These are phyloP conservation scores for Oryza brachyantha DNA, from an alignment of 176 grass and related monocot genomes.

Conservation along the genomic window DNA sequence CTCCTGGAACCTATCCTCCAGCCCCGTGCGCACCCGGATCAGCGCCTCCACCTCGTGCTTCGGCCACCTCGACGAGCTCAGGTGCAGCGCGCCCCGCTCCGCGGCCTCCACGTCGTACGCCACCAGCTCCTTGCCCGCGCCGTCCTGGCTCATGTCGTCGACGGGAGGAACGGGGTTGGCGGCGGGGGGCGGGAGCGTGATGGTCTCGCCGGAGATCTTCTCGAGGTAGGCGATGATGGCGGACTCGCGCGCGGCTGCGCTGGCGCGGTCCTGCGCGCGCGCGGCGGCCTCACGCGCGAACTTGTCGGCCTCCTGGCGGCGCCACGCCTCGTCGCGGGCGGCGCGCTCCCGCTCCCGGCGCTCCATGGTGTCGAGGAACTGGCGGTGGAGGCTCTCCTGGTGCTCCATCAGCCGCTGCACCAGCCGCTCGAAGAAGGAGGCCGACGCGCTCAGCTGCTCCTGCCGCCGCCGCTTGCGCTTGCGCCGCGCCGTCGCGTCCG, in stretches of 20 bases:
- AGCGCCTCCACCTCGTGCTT: slow-evolving; percentile 81
- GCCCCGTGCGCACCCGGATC: slow-evolving; percentile 67
- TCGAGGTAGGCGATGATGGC: slow-evolving; percentile 84
- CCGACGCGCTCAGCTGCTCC: slow-evolving; percentile 69
- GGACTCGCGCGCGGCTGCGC: slow-evolving; percentile 66
- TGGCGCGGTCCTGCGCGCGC: slow-evolving; percentile 57
- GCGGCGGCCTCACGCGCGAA: slow-evolving; percentile 60
- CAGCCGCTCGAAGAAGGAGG: slow-evolving; percentile 82
- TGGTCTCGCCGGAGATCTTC: slow-evolving; percentile 72
- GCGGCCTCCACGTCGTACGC: slow-evolving; percentile 18
- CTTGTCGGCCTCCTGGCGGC: slow-evolving; percentile 78
- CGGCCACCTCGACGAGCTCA: slow-evolving; percentile 74
- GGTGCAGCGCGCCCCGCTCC: neutral
- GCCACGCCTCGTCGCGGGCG: slow-evolving; percentile 75
- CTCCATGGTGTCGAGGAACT: slow-evolving; percentile 92
- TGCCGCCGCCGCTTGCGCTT: slow-evolving; percentile 70
- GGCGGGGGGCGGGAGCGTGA: slow-evolving; percentile 38
- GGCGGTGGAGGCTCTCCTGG: slow-evolving; percentile 89
- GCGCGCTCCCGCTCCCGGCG: slow-evolving; percentile 72
- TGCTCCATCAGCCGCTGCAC: slow-evolving; percentile 90
- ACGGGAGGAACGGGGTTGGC: neutral
- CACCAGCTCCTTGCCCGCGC: slow-evolving; percentile 27
- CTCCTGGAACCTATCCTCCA: slow-evolving; percentile 80
- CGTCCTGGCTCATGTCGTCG: slow-evolving; percentile 25
- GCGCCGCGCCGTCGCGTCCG: slow-evolving; percentile 32